phyloP scores from a whole-genome alignment of 2,329 filamentous ascomycete species.

The Sporothrix luriei region DNA sequence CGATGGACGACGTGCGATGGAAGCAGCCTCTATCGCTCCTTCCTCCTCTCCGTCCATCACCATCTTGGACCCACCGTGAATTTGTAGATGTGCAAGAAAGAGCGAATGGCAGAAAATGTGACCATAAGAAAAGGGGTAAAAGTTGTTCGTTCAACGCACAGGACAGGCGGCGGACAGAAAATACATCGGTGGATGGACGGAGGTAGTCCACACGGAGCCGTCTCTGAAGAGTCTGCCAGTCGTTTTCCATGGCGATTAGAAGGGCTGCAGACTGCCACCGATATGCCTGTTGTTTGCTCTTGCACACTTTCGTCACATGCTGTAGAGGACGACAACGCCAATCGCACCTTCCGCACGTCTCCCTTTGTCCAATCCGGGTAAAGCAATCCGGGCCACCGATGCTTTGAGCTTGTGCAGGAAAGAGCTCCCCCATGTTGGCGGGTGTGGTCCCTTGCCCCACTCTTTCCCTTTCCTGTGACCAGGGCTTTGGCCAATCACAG shows the following conservation, averaged over 20 bases:
- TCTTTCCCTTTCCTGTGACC: constrained; percentile 15
- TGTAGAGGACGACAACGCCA: background rate
- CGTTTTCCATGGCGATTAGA: constrained; percentile 19
- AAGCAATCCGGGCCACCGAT: constrained; percentile 12
- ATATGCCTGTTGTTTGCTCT: background rate
- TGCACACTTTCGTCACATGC: background rate
- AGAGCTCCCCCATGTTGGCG: background rate
- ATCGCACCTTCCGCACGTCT: background rate
- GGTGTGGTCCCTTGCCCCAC: background rate
- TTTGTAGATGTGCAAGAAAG: background rate
- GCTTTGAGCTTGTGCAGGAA: background rate
- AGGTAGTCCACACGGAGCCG: background rate
- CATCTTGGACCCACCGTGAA: too few relatives aligned
- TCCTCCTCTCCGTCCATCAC: background rate
- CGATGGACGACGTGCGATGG: background rate
- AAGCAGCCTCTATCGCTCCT: background rate
- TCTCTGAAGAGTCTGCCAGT: constrained; percentile 22
- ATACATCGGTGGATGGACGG: background rate
- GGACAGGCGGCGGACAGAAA: too few relatives aligned
- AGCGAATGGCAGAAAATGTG: background rate
- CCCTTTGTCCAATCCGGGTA: constrained; percentile 24
- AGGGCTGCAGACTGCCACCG: constrained; percentile 7
- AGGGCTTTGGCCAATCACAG: background rate
- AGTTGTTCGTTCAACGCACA: too few relatives aligned
- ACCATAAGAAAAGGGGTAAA: too few relatives aligned